Evolutionary conservation across 257 asterid genomes (phyloP).

Genomic region (Apocynum venetum): DNA sequence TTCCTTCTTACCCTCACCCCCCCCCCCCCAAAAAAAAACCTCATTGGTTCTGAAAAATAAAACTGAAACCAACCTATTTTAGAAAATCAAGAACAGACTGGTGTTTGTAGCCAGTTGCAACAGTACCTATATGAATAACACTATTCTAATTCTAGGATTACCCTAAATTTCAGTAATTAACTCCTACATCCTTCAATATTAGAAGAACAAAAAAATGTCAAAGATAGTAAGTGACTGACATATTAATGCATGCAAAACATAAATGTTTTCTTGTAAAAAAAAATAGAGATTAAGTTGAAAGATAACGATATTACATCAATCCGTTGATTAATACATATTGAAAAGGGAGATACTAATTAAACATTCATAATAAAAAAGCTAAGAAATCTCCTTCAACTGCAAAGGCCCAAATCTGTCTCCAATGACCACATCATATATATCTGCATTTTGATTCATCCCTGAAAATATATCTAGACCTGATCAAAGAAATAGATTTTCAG

Average conservation of each 20-base stretch:
- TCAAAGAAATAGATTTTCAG: neutral
- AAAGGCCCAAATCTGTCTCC: neutral
- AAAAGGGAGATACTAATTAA: no score
- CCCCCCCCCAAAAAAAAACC: no score
- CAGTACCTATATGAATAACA: no score
- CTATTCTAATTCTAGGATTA: neutral
- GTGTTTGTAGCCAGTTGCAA: no score
- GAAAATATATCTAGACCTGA: conserved; percentile 4
- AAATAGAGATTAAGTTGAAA: no score
- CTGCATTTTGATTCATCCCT: neutral
- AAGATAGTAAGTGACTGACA: no score
- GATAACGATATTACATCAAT: neutral
- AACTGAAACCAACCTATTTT: no score
- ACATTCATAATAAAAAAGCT: neutral
- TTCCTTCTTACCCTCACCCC: no score
- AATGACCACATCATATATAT: neutral
- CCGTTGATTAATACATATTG: neutral
- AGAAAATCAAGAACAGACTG: no score
- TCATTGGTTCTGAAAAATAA: no score
- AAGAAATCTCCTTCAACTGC: neutral
- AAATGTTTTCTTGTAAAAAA: neutral
- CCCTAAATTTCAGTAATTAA: neutral
- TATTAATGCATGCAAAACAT: neutral
- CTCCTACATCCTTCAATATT: neutral
- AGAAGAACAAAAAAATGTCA: no score